A percentile compares a stretch with the other conserved stretches of the same genome.
Evolutionary conservation across 1,284 basidiomycete genomes (phyloP).

Genomic region (Pseudomicrostroma phylloplanum): DNA sequence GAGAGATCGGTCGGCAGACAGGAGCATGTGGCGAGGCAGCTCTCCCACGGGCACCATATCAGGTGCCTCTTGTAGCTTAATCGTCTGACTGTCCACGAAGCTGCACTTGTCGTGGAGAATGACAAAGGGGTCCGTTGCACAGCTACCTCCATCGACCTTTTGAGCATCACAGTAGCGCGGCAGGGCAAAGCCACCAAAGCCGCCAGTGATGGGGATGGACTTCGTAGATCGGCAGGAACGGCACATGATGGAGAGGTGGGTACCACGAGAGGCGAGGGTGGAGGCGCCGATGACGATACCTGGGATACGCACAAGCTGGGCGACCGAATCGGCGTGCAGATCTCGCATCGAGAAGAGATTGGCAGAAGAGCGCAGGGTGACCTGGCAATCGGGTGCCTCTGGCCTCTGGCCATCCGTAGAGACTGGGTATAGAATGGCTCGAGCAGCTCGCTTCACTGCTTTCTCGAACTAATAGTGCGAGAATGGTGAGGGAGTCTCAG

Average conservation of each 20-base stretch:
- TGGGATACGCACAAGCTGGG: conserved; percentile 89
- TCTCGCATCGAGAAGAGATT: conserved; percentile 92
- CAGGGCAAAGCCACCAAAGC: conserved; percentile 68
- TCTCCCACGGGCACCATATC: conserved; percentile 99
- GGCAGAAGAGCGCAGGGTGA: conserved; percentile 72
- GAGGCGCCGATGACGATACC: conserved; percentile 98
- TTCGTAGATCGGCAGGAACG: conserved; percentile 81
- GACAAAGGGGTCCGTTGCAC: conserved; percentile 89
- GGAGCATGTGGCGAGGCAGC: conserved; percentile 86
- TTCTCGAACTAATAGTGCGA: conserved; percentile 30
- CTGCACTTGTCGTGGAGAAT: conserved; percentile 90
- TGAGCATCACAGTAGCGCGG: conserved; percentile 43
- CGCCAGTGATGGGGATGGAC: conserved; percentile 62
- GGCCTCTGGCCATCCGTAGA: conserved; percentile 31
- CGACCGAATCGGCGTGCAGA: conserved; percentile 74
- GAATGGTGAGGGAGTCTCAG: not conserved
- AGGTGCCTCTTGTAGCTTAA: conserved; percentile 97
- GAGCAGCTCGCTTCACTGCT: conserved; percentile 43
- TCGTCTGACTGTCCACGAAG: conserved; percentile 90
- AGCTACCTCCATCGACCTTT: conserved; percentile 62
- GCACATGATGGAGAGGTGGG: conserved; percentile 85
- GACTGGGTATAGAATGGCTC: conserved; percentile 46
- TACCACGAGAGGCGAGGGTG: conserved; percentile 84
- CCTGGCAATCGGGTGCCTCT: conserved; percentile 68
- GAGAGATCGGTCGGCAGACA: conserved; percentile 68